Evolutionary conservation across 176 grass and related monocot genomes (phyloP).

Genomic region (Aegilops tauschii): DNA sequence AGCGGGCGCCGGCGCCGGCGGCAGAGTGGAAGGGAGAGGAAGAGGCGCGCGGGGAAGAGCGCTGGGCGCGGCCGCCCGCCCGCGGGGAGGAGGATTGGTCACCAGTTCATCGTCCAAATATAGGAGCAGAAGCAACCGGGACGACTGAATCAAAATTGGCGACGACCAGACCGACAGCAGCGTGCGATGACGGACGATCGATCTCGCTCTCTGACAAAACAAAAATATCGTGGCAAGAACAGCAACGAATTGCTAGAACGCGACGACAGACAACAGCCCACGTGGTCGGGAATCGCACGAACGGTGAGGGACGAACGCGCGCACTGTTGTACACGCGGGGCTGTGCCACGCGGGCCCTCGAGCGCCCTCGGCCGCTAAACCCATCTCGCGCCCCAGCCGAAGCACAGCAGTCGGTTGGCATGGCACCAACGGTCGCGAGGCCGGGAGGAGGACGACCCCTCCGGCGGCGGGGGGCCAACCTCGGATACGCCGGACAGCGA

Average conservation of each 20-base stretch:
- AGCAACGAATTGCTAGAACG: not conserved
- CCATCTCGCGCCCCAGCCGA: not conserved
- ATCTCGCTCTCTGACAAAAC: not conserved
- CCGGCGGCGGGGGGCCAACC: not conserved
- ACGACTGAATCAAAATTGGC: not conserved
- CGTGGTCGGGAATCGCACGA: not conserved
- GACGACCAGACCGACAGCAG: not conserved
- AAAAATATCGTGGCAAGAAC: not conserved
- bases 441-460: not conserved
- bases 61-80: too few relatives aligned
- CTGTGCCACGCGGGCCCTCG: constrained; percentile 21
- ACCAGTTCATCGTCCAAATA: not conserved
- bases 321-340: not conserved
- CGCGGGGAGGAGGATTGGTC: not conserved
- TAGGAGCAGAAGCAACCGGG: not conserved
- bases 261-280: not conserved
- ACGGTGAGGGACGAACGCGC: constrained; percentile 24
- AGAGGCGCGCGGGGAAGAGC: too few relatives aligned
- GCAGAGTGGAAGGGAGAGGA: too few relatives aligned
- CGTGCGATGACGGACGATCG: not conserved
- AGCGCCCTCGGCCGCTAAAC: constrained; percentile 11
- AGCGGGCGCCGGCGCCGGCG: too few relatives aligned
- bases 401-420: not conserved
- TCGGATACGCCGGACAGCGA: not conserved
- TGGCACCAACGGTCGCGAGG: not conserved